Conservation (phyloP, 768 basidiomycete species). For the Termitomyces sp. region DNA sequence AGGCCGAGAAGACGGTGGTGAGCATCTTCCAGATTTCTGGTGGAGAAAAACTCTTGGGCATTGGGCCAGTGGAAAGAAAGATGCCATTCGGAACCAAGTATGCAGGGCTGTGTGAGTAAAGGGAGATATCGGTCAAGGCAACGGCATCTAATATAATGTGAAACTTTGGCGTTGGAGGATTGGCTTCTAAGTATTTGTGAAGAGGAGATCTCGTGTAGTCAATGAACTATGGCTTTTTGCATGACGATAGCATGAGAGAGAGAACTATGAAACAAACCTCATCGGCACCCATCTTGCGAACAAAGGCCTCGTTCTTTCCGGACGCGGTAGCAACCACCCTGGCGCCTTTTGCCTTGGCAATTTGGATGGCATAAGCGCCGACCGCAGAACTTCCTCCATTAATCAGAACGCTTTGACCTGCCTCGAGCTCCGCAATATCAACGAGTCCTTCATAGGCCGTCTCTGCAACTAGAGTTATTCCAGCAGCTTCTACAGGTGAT, state of each 20-base stretch:
- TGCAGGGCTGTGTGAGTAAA: slow-evolving; percentile 44
- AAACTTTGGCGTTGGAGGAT: slow-evolving; percentile 45
- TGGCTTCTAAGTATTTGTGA: slow-evolving; percentile 34
- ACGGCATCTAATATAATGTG: slow-evolving; percentile 57
- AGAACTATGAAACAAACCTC: slow-evolving; percentile 31
- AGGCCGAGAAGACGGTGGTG: slow-evolving; percentile 25
- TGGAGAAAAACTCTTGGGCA: slow-evolving; percentile 24
- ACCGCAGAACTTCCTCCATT: slow-evolving; percentile 69
- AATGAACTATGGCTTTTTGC: slow-evolving; percentile 34
- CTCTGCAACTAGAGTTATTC: slow-evolving; percentile 48
- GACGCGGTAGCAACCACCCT: slow-evolving; percentile 58
- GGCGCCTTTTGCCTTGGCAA: slow-evolving; percentile 62
- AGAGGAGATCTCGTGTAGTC: slow-evolving; percentile 56
- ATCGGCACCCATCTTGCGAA: slow-evolving; percentile 59
- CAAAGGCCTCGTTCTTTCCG: slow-evolving; percentile 50
- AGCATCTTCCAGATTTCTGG: slow-evolving; percentile 27
- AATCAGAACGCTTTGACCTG: slow-evolving; percentile 57
- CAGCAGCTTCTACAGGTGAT: slow-evolving; percentile 52
- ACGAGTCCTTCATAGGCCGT: slow-evolving; percentile 58
- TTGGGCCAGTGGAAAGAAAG: slow-evolving; percentile 50
- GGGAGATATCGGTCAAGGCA: slow-evolving; percentile 37
- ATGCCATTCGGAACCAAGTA: slow-evolving; percentile 51
- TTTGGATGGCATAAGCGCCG: slow-evolving; percentile 65
- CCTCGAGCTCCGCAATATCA: slow-evolving; percentile 41
- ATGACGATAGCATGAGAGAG: not conserved